Evolutionary conservation across 202 grass and related monocot species (phyloP), one percentile per base, ranked within the genome.

Genomic region (Panicum hallii): DNA sequence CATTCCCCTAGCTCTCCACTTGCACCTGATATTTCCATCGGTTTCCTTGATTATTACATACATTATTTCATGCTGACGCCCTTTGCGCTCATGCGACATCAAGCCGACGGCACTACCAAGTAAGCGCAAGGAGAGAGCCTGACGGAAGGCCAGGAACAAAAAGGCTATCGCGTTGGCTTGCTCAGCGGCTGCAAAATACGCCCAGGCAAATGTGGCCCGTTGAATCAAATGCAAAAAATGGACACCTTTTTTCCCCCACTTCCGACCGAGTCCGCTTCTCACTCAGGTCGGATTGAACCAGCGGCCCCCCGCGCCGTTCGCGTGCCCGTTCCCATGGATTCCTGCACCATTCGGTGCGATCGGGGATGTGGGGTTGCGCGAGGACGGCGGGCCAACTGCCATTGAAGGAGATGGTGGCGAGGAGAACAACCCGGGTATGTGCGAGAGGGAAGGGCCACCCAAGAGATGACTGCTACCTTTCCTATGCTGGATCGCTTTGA

Each of bases 231-330:
- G 61, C 63, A 90, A 76, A 85, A 78, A 91, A 88, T 81, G 77
- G 67, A 86, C 74, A 83, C 28, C 70, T 63, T 63, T 32, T 38
- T 38, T 38, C 36, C 2, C 75, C 77, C 49, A 38, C n/a, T 53
- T 86, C 78, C 79, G 72, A n/a, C 16, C 70, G n/a, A 63, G 23
- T 63, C 63, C 44, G 71, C 63, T 54, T 57, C 76, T 19, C 67
- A 72, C 57, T 80, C 83, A 94, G 81, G 82, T 87, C 28, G 79
- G 91, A 79, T 86, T 90, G 71, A 89, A 95, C 96, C 93, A 99
- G 67, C 79, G 79, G 48, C 76, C 67, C 30, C 75, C n/a, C 1
- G 40, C 47, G 11, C 75, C 83, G 40, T 86, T 94, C 75, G 73
- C 84, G 84, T 91, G 97, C 22, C 79, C 93, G 45, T 93, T 94